These are phyloP conservation scores for Mucor velutinosus DNA, from an alignment of 371 early-diverging fungal genomes.

Conservation along the genomic window DNA sequence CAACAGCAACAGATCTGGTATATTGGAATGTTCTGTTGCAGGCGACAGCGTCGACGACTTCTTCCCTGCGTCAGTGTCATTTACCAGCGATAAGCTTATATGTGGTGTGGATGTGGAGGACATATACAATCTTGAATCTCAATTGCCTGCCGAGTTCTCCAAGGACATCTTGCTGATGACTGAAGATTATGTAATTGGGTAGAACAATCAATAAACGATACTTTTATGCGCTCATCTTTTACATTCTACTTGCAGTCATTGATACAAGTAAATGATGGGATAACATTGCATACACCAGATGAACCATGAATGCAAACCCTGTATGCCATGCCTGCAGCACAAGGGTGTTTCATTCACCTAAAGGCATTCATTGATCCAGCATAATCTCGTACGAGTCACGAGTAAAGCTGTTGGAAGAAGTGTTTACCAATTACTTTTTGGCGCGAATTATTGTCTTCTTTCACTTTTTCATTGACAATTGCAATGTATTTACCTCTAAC, in stretches of 20 bases:
- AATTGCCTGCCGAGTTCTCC: conserved; percentile 63
- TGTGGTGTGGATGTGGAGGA: conserved; percentile 74
- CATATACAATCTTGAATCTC: conserved; percentile 56
- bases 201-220: conserved; percentile 4
- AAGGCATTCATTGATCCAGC: neutral
- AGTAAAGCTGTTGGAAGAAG: neutral
- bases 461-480: neutral
- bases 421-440: neutral
- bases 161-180: conserved; percentile 66
- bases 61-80: conserved; percentile 90
- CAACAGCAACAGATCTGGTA: conserved; percentile 71
- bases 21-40: conserved; percentile 83
- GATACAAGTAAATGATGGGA: too few relatives aligned
- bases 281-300: too few relatives aligned
- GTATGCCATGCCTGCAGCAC: too few relatives aligned
- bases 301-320: too few relatives aligned
- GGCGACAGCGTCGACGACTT: conserved; percentile 81
- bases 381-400: neutral
- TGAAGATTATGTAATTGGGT: conserved; percentile 76
- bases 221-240: too few relatives aligned
- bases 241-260: too few relatives aligned
- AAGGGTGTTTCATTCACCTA: too few relatives aligned
- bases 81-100: conserved; percentile 69
- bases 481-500: conserved; percentile 55
- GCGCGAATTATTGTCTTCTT: conserved; percentile 2